phyloP scores from a whole-genome alignment of 1,139 yeast species.

The Pichia sp. region DNA sequence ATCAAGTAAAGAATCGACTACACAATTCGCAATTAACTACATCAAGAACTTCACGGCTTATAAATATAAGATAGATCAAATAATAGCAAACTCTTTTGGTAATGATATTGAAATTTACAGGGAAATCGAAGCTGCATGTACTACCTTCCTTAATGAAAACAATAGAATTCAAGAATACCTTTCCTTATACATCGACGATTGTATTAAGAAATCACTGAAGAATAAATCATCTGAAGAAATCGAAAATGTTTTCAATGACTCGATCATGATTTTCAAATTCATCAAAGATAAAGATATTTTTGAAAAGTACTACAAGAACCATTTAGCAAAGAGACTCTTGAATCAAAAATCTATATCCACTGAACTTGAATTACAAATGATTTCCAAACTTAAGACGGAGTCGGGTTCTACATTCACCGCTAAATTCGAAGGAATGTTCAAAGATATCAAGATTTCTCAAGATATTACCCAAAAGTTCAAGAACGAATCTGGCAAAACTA shows the following conservation, averaged over 20 bases:
- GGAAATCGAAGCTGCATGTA: conserved; percentile 59
- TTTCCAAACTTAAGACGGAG: conserved; percentile 71
- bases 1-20: conserved; percentile 36
- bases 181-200: conserved; percentile 73
- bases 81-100: conserved; percentile 49
- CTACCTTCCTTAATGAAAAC: conserved; percentile 59
- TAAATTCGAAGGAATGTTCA: conserved; percentile 85
- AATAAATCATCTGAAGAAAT: conserved; percentile 49
- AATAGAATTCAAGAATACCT: conserved; percentile 67
- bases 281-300: conserved; percentile 85
- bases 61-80: conserved; percentile 49
- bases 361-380: conserved; percentile 39
- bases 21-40: conserved; percentile 69
- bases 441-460: conserved; percentile 69
- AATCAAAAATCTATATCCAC: conserved; percentile 33
- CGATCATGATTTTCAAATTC: conserved; percentile 62
- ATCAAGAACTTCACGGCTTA: conserved; percentile 56
- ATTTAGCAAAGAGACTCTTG: conserved; percentile 79
- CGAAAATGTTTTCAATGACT: conserved; percentile 53
- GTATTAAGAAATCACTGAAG: conserved; percentile 59
- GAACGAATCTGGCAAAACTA: background rate
- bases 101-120: conserved; percentile 51
- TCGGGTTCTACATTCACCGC: conserved; percentile 80
- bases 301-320: conserved; percentile 80
- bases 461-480: conserved; percentile 37